Evolutionary conservation across 2,329 filamentous ascomycete species (phyloP).

Genomic region (Cordyceps cateniannulata): DNA sequence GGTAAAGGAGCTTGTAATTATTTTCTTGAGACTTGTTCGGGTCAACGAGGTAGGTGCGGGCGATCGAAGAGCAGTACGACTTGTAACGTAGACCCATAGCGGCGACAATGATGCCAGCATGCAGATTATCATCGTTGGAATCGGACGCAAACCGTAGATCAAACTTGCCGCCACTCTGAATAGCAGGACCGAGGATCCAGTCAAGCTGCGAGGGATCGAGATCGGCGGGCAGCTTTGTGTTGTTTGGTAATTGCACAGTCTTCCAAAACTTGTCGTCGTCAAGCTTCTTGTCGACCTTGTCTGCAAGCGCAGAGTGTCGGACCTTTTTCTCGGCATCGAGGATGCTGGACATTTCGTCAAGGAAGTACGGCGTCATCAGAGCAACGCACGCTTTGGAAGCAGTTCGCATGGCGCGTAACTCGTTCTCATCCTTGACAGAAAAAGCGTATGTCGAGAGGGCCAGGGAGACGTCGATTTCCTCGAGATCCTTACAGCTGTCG

Average conservation of each 20-base stretch:
- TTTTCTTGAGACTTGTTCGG: constrained; percentile 93
- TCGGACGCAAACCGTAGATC: constrained; percentile 77
- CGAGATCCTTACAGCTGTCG: constrained; percentile 74
- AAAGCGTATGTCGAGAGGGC: constrained; percentile 80
- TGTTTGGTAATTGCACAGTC: constrained; percentile 61
- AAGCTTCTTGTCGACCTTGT: constrained; percentile 84
- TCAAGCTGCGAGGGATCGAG: constrained; percentile 87
- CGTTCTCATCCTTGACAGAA: constrained; percentile 89
- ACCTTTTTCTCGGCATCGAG: constrained; percentile 97
- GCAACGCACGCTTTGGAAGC: constrained; percentile 91
- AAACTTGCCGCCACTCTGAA: constrained; percentile 94
- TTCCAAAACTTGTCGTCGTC: constrained; percentile 94
- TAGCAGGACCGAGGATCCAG: constrained; percentile 84
- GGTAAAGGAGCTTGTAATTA: constrained; percentile 83
- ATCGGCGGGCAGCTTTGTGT: constrained; percentile 72
- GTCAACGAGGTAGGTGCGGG: constrained; percentile 91
- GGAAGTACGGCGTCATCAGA: constrained; percentile 91
- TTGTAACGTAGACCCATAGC: constrained; percentile 91
- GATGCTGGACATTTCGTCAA: constrained; percentile 96
- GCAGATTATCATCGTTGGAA: constrained; percentile 73
- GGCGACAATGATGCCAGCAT: constrained; percentile 89
- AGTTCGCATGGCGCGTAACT: constrained; percentile 88
- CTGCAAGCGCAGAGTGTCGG: constrained; percentile 78
- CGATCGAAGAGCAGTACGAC: constrained; percentile 89
- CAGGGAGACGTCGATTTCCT: constrained; percentile 78